A percentile compares a stretch with the other conserved stretches of the same genome.
Conservation (phyloP, 768 basidiomycete species). For the Xerocomus brunneocitrinus region DNA sequence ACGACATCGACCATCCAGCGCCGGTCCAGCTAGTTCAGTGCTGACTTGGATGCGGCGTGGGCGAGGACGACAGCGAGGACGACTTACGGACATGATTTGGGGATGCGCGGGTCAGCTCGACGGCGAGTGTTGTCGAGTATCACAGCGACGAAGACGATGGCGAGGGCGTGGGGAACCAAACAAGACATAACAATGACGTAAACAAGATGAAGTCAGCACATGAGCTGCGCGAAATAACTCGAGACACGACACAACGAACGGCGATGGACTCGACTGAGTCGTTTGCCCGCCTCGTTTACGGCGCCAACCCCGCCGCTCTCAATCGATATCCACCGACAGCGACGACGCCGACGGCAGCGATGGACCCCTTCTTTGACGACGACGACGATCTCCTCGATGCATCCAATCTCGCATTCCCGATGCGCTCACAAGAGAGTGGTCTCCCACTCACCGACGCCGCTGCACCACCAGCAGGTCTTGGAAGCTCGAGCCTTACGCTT, state of each 20-base stretch:
- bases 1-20: slow-evolving; percentile 10
- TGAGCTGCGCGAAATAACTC: not conserved
- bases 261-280: slow-evolving; percentile 26
- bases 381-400: slow-evolving; percentile 49
- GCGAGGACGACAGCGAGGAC: not conserved
- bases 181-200: slow-evolving; percentile 9
- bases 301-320: slow-evolving; percentile 24
- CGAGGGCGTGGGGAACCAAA: slow-evolving; percentile 5
- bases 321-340: slow-evolving; percentile 54
- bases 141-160: not conserved
- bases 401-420: slow-evolving; percentile 21
- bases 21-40: not conserved
- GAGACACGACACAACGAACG: not conserved
- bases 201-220: slow-evolving; percentile 7
- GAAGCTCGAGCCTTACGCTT: slow-evolving; percentile 44
- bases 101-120: not conserved
- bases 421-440: slow-evolving; percentile 44
- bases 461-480: slow-evolving; percentile 58
- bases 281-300: slow-evolving; percentile 25
- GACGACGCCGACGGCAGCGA: slow-evolving; percentile 28
- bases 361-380: slow-evolving; percentile 78
- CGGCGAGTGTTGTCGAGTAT: not conserved
- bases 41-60: not conserved
- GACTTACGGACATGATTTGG: slow-evolving; percentile 23
- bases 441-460: slow-evolving; percentile 56